phyloP scores from a whole-genome alignment of 192 early-diverging fungal genomes.

The Phycomyces nitens region DNA sequence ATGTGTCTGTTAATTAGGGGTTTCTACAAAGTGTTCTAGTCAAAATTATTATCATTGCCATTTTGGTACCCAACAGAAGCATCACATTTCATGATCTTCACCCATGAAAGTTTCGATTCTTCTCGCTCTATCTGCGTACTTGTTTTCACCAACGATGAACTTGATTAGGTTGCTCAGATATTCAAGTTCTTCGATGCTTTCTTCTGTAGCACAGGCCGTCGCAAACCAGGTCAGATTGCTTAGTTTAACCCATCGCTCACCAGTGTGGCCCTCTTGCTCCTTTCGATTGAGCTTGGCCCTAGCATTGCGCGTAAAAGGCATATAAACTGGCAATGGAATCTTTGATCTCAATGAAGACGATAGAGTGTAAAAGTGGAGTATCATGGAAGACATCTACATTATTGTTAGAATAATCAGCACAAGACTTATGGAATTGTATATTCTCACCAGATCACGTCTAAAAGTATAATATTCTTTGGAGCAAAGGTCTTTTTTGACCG shows the following conservation, averaged over 20 bases:
- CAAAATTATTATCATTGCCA: too few species aligned
- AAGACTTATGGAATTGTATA: background rate
- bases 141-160: constrained; percentile 33
- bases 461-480: constrained; percentile 34
- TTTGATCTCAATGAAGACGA: constrained; percentile 69
- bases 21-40: too few species aligned
- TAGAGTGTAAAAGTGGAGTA: constrained; percentile 70
- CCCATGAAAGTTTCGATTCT: constrained; percentile 9
- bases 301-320: constrained; percentile 55
- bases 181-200: constrained; percentile 42
- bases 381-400: constrained; percentile 49
- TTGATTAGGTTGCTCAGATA: constrained; percentile 28
- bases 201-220: constrained; percentile 30
- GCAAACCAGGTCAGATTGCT: constrained; percentile 40
- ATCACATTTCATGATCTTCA: too few species aligned
- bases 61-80: too few species aligned
- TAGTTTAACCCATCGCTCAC: constrained; percentile 20
- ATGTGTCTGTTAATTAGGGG: too few species aligned
- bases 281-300: constrained; percentile 36
- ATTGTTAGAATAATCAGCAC: background rate
- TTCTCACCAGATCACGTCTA: constrained; percentile 49
- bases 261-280: background rate
- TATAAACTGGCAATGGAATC: constrained; percentile 64
- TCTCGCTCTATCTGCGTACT: constrained; percentile 18
- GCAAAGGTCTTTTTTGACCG: constrained; percentile 38